Percentiles rank a stretch among this genome's conserved stretches.
Evolutionary conservation across 805 yeast species (phyloP).

Genomic region (Schwanniomyces vanrijiae): DNA sequence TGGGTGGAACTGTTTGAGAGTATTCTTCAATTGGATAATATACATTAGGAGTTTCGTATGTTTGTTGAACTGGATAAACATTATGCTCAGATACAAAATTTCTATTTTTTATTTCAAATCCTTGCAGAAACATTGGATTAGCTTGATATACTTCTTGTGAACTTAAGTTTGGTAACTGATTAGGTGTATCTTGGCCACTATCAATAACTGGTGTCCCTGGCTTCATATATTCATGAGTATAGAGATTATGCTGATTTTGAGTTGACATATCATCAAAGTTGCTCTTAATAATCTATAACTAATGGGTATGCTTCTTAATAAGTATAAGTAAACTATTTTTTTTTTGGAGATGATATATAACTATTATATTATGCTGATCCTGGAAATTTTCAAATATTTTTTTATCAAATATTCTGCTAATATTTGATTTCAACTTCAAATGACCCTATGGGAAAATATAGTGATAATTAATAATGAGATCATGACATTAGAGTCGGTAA

Average conservation of each 20-base stretch:
- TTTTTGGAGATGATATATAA: not conserved
- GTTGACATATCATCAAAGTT: conserved; percentile 8
- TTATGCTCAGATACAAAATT: conserved; percentile 5
- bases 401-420: not conserved
- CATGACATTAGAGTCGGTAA: not conserved
- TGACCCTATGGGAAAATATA: not conserved
- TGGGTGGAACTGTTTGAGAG: not conserved
- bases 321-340: not conserved
- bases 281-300: not conserved
- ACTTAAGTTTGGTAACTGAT: not conserved
- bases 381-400: not conserved
- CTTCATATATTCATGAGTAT: conserved; percentile 7
- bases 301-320: not conserved
- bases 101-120: conserved; percentile 3
- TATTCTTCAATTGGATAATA: conserved; percentile 6
- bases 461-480: not conserved
- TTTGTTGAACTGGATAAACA: conserved; percentile 6
- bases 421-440: not conserved
- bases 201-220: conserved; percentile 7
- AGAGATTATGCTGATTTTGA: conserved; percentile 7
- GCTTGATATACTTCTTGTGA: not conserved
- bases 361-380: not conserved
- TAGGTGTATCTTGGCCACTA: not conserved
- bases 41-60: conserved; percentile 3
- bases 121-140: not conserved